Percentiles rank a stretch among this genome's conserved stretches.
These are phyloP conservation scores for Arachnomyces sp. DNA, from an alignment of 2,329 filamentous ascomycete genomes.

Conservation along the genomic window DNA sequence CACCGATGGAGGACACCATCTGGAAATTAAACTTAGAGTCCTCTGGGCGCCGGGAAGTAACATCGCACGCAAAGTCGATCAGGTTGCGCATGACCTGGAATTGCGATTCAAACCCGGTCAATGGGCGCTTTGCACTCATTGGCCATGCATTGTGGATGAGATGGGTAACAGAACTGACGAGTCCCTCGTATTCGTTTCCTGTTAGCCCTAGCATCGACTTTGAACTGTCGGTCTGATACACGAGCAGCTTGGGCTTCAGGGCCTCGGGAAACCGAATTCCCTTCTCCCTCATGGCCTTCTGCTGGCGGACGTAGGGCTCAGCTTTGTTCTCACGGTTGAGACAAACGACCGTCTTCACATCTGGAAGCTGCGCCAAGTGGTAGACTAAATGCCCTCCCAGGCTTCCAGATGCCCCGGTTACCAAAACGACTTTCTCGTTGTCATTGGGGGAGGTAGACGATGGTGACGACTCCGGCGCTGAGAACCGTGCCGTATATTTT, in stretches of 20 bases:
- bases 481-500: conserved; percentile 17
- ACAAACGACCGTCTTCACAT: conserved; percentile 34
- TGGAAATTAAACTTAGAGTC: conserved; percentile 28
- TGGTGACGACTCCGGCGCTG: conserved; percentile 1
- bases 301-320: conserved; percentile 27
- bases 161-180: conserved; percentile 39
- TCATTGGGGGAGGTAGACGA: neutral
- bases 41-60: conserved; percentile 13
- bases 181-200: conserved; percentile 27
- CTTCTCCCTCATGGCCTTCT: conserved; percentile 21
- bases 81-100: conserved; percentile 46
- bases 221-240: conserved; percentile 44
- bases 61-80: conserved; percentile 37
- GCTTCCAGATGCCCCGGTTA: conserved; percentile 37
- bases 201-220: conserved; percentile 43
- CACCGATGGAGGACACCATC: conserved; percentile 37
- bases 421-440: conserved; percentile 24
- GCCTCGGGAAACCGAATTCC: conserved; percentile 16
- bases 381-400: conserved; percentile 36
- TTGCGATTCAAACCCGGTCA: conserved; percentile 45
- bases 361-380: conserved; percentile 22
- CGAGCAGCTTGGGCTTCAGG: conserved; percentile 32
- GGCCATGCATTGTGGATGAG: conserved; percentile 50
- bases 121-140: conserved; percentile 47
- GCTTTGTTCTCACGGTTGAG: conserved; percentile 36